Base-by-base conservation (phyloP, 305 asterid genomes). In the Fraxinus paxiana region DNA sequence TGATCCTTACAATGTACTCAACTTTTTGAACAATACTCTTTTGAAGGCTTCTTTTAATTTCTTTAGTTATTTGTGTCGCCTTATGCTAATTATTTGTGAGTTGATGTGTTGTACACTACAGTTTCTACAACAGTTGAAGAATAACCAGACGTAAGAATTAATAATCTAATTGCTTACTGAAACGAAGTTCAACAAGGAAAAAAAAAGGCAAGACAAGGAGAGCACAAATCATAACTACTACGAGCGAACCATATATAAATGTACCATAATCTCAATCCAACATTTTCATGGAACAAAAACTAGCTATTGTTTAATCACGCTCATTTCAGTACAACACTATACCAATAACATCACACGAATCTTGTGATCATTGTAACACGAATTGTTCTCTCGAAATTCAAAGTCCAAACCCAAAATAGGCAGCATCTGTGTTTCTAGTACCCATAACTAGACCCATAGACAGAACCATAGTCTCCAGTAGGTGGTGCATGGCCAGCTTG, bases 361-460 rank as follows among this genome's bases (percentile, higher is more conserved):
- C 22, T 54, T 28, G 35, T 8, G 59, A 65, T 76, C 73, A 75
- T 31, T 13, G 54, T 37, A 35, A 59, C 81, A 5, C 35, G 2
- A 31, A 33, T 34, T 17, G 65, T 8, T 22, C 51, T 22, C 12
- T 54, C 76, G 15, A 22, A 56, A 83, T 38, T 65, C 84, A 80
- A 80, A 77, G 7, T 65, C 72, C 56, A 77, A 74, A 22, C 48
- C 20, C 59, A 56, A 28, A 22, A 56, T 18, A 61, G 31, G 33
- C 46, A 30, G 43, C 54, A 31, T 30, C 24, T 33, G 26, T 30
- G 41, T 13, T 30, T 18, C 85, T 85, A 88, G 84, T 90, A 90
- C n/a, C 93, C 92, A 67, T 88, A 90, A 61, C 67, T 84, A 10
- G 83, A 76, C 28, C 92, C 95, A 86, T 90, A 91, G 17, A 86